Evolutionary conservation across 2,329 filamentous ascomycete species (phyloP).

Genomic region (Dothistroma pini): DNA sequence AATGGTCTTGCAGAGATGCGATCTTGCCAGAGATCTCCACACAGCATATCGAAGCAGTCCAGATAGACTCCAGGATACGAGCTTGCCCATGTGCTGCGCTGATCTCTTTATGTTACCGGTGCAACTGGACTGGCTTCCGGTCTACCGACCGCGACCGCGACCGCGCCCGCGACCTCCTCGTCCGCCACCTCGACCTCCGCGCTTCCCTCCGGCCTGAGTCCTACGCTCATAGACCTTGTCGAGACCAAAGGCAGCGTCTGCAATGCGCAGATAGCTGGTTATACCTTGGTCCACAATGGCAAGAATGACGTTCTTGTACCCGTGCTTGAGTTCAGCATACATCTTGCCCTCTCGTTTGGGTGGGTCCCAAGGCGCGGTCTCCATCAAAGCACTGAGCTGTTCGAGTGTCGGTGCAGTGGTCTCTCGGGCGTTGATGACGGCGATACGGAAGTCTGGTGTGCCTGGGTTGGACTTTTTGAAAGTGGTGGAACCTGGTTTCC

Average conservation of each 20-base stretch:
- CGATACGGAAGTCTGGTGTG: slow-evolving; percentile 77
- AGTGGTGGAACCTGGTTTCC: slow-evolving; percentile 62
- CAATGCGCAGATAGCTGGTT: slow-evolving; percentile 79
- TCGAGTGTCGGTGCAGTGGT: slow-evolving; percentile 68
- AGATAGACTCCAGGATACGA: no score
- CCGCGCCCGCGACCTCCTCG: slow-evolving; percentile 35
- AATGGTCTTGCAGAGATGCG: no score
- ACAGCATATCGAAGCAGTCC: no score
- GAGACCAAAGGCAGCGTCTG: slow-evolving; percentile 69
- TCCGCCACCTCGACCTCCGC: slow-evolving; percentile 39
- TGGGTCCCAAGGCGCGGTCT: slow-evolving; percentile 67
- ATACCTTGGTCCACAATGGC: slow-evolving; percentile 88
- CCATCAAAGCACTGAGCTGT: slow-evolving; percentile 68
- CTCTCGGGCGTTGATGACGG: slow-evolving; percentile 72
- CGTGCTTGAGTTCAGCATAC: slow-evolving; percentile 78
- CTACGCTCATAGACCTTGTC: slow-evolving; percentile 65
- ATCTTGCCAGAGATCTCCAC: no score
- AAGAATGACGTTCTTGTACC: slow-evolving; percentile 75
- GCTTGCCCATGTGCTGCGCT: no score
- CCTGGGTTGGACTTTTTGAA: slow-evolving; percentile 80
- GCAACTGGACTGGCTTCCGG: no score
- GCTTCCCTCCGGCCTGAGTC: slow-evolving; percentile 37
- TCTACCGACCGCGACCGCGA: neutral
- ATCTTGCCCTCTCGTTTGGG: slow-evolving; percentile 49
- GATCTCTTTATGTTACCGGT: no score